phyloP scores from a whole-genome alignment of 2,329 filamentous ascomycete genomes.

The Colletotrichum melonis region DNA sequence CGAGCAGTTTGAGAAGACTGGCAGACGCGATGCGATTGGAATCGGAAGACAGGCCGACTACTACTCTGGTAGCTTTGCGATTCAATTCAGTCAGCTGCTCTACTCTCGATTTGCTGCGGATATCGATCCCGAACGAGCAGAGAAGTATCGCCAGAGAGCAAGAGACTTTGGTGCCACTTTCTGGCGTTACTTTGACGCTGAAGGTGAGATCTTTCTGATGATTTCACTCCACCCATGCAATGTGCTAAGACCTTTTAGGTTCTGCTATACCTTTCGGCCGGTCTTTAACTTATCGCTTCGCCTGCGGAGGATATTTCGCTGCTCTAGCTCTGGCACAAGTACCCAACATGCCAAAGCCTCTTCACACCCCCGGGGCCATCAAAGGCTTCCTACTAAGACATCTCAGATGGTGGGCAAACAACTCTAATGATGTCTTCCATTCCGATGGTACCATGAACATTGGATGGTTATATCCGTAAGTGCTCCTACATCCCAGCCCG shows the following conservation, averaged over 20 bases:
- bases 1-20: constrained; percentile 28
- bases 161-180: constrained; percentile 53
- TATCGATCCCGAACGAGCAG: constrained; percentile 51
- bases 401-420: constrained; percentile 59
- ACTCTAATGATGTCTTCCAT: constrained; percentile 57
- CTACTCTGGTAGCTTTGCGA: constrained; percentile 65
- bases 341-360: constrained; percentile 46
- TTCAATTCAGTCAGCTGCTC: constrained; percentile 62
- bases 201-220: constrained; percentile 45
- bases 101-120: constrained; percentile 56
- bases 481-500: not conserved
- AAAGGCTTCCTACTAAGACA: constrained; percentile 63
- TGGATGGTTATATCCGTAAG: constrained; percentile 49
- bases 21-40: constrained; percentile 39
- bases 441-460: constrained; percentile 62
- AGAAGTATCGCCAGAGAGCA: constrained; percentile 51
- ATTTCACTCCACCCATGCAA: accelerated
- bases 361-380: constrained; percentile 51
- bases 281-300: constrained; percentile 63
- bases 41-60: constrained; percentile 58
- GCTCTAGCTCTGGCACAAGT: constrained; percentile 56
- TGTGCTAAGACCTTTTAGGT: constrained; percentile 45
- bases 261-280: constrained; percentile 63
- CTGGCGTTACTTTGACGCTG: constrained; percentile 60
- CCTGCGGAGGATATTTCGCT: constrained; percentile 60